Evolutionary conservation across 139 green algal species (phyloP).

Genomic region (Coelastrella sp.): DNA sequence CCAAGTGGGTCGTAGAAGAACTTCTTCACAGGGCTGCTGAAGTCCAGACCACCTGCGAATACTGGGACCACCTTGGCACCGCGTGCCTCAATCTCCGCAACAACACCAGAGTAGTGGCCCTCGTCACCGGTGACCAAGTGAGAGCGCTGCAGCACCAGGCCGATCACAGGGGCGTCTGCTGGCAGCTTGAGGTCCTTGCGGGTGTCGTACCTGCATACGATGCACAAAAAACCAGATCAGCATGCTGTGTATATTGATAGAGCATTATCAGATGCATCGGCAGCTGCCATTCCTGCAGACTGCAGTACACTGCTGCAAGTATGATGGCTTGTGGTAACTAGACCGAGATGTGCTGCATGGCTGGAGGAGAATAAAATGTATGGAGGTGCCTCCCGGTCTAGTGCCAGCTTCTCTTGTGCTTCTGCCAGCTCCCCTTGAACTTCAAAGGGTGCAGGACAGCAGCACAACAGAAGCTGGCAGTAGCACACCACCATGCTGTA

Average conservation of each 20-base stretch:
- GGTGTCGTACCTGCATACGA: constrained; percentile 83
- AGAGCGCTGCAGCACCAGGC: constrained; percentile 97
- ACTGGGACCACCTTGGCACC: constrained; percentile 96
- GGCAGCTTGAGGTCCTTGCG: constrained; percentile 91
- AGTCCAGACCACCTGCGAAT: constrained; percentile 98
- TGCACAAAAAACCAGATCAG: background rate
- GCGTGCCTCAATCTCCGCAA: constrained; percentile 93
- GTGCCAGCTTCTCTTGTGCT: too few species aligned
- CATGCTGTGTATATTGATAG: background rate
- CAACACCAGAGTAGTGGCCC: constrained; percentile 94
- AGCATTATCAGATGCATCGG: background rate
- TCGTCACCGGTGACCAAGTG: constrained; percentile 99
- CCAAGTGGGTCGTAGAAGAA: constrained; percentile 99
- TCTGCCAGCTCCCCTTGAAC: too few species aligned
- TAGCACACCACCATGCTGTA: too few species aligned
- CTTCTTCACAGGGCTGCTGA: constrained; percentile 95
- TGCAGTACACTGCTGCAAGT: background rate
- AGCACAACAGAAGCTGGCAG: too few species aligned
- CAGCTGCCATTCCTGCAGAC: background rate
- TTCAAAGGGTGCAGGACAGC: too few species aligned
- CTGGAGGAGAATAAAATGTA: too few species aligned
- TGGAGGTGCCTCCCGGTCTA: too few species aligned
- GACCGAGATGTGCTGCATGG: too few species aligned
- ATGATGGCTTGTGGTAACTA: background rate
- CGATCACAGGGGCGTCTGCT: constrained; percentile 92